phyloP scores from a whole-genome alignment of 768 basidiomycete genomes.

The Phanerochaete sordida region DNA sequence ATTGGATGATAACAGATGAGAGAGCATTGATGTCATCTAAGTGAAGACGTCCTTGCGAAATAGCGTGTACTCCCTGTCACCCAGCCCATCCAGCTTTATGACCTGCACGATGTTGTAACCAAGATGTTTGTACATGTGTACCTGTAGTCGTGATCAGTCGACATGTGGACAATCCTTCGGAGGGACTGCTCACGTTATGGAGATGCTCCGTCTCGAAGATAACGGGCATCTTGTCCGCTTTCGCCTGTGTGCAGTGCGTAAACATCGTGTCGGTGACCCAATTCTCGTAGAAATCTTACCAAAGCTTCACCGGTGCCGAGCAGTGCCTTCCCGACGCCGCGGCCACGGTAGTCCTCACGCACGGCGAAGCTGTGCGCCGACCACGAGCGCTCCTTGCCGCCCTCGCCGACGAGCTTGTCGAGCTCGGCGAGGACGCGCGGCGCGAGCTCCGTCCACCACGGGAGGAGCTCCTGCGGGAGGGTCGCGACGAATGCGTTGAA shows the following conservation, averaged over 20 bases:
- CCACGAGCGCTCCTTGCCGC: not conserved
- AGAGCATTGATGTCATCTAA: no score
- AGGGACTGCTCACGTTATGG: not conserved
- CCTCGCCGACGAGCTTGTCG: not conserved
- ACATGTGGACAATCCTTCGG: not conserved
- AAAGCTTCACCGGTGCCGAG: not conserved
- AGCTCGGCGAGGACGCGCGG: not conserved
- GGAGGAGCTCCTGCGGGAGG: not conserved
- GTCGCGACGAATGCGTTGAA: not conserved
- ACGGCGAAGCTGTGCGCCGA: not conserved
- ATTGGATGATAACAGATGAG: no score
- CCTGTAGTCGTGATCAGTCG: not conserved
- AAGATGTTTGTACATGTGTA: not conserved
- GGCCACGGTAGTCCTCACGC: not conserved
- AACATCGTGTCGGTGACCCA: not conserved
- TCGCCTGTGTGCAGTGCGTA: not conserved
- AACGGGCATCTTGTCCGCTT: not conserved
- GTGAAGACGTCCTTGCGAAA: not conserved
- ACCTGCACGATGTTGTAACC: not conserved
- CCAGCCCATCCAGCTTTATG: not conserved
- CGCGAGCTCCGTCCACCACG: not conserved
- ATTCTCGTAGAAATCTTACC: not conserved
- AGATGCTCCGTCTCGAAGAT: not conserved
- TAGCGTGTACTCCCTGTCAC: not conserved
- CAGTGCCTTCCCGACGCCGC: not conserved